Percentiles rank a stretch among this genome's conserved stretches.
Conservation (phyloP, 1,284 basidiomycete species). For the Apiotrichum siamense region DNA sequence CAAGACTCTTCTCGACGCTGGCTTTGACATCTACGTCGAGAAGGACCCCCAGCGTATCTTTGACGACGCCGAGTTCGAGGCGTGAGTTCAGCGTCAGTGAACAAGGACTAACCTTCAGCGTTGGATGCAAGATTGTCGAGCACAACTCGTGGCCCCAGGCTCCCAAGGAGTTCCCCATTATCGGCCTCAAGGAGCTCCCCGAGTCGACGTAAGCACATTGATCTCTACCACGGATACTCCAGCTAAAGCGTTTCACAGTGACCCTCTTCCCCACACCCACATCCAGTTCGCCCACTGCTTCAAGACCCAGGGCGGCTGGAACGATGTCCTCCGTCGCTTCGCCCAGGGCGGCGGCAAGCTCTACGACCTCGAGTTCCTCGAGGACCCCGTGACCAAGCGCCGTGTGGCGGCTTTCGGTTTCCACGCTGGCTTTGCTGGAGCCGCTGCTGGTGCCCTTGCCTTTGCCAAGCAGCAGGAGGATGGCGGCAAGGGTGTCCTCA, state of each 20-base stretch:
- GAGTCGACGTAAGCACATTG: slow-evolving; percentile 54
- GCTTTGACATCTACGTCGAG: slow-evolving; percentile 89
- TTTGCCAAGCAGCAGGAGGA: slow-evolving; percentile 63
- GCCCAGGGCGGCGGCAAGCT: slow-evolving; percentile 76
- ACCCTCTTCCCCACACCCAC: slow-evolving; percentile 84
- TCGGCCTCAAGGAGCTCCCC: slow-evolving; percentile 94
- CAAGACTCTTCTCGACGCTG: slow-evolving; percentile 80
- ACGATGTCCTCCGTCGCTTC: slow-evolving; percentile 80
- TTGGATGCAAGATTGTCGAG: slow-evolving; percentile 80
- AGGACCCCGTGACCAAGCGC: slow-evolving; percentile 66
- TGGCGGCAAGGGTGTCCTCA: slow-evolving; percentile 56
- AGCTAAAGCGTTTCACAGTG: slow-evolving; percentile 35
- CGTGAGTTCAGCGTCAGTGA: slow-evolving; percentile 55
- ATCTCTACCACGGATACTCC: not conserved
- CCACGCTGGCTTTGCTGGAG: slow-evolving; percentile 96
- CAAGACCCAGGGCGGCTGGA: slow-evolving; percentile 94
- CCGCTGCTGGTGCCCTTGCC: slow-evolving; percentile 85
- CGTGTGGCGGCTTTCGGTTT: slow-evolving; percentile 99
- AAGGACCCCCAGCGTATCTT: slow-evolving; percentile 93
- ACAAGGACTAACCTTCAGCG: slow-evolving; percentile 50
- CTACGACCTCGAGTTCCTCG: slow-evolving; percentile 96
- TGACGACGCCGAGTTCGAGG: slow-evolving; percentile 86
- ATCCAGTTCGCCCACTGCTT: slow-evolving; percentile 99
- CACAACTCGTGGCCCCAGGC: slow-evolving; percentile 81
- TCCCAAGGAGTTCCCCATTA: slow-evolving; percentile 73